Evolutionary conservation across 2,329 filamentous ascomycete species (phyloP).

Genomic region (Ophidiomyces ophidiicola): DNA sequence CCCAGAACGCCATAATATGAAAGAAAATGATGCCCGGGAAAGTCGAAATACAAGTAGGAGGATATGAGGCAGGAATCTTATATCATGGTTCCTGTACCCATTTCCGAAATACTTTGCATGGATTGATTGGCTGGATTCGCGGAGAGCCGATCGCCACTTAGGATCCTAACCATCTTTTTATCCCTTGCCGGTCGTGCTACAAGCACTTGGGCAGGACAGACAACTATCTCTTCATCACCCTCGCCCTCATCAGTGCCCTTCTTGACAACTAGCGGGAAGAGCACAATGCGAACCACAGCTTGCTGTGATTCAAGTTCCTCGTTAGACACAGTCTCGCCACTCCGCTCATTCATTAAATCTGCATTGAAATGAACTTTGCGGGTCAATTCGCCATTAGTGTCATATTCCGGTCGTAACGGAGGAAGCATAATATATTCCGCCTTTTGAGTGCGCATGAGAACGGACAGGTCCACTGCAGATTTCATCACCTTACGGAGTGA

Average conservation of each 20-base stretch:
- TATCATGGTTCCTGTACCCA: conserved; percentile 35
- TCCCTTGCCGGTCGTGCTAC: conserved; percentile 47
- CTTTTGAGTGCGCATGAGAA: conserved; percentile 94
- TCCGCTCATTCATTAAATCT: conserved; percentile 86
- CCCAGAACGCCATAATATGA: too few relatives aligned
- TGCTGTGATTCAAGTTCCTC: conserved; percentile 66
- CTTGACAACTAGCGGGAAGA: conserved; percentile 94
- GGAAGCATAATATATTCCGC: conserved; percentile 99
- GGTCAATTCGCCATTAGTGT: conserved; percentile 77
- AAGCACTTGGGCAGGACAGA: conserved; percentile 88
- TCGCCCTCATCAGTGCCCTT: conserved; percentile 79
- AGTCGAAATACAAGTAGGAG: conserved; percentile 2
- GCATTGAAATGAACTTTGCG: conserved; percentile 87
- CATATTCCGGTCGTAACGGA: conserved; percentile 86
- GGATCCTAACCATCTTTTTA: conserved; percentile 28
- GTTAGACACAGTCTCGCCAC: conserved; percentile 56
- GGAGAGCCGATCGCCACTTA: conserved; percentile 35
- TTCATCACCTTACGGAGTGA: conserved; percentile 79
- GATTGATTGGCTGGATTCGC: conserved; percentile 27
- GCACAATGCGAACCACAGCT: conserved; percentile 74
- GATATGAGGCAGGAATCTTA: conserved; percentile 32
- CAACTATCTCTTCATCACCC: conserved; percentile 88
- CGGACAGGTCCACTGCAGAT: conserved; percentile 75
- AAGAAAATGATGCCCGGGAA: not conserved
- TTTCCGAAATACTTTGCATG: conserved; percentile 33